These are phyloP conservation scores for Ophiostoma ips DNA, from an alignment of 2,329 filamentous ascomycete genomes.

Conservation along the genomic window DNA sequence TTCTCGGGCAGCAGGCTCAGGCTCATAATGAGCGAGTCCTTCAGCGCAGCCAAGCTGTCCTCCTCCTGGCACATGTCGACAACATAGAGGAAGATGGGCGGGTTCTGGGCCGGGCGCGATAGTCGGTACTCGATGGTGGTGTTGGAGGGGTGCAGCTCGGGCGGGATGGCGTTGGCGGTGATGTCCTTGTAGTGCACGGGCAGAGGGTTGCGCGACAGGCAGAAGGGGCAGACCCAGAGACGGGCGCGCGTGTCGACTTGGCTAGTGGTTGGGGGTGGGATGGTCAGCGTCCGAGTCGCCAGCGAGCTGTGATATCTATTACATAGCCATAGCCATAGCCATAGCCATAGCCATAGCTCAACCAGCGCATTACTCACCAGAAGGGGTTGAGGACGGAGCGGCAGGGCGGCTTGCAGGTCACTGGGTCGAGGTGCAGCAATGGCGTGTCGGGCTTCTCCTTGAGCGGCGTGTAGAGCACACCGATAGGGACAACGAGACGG, in stretches of 20 bases:
- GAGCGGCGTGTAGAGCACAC: constrained; percentile 84
- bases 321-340: too few relatives aligned
- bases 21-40: constrained; percentile 78
- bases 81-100: constrained; percentile 76
- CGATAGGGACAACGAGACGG: constrained; percentile 86
- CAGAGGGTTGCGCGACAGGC: constrained; percentile 67
- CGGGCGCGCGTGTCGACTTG: constrained; percentile 73
- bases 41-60: constrained; percentile 67
- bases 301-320: too few relatives aligned
- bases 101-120: constrained; percentile 67
- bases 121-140: constrained; percentile 85
- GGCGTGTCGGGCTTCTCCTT: constrained; percentile 90
- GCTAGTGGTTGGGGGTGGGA: too few relatives aligned
- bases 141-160: constrained; percentile 67
- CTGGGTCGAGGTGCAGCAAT: constrained; percentile 85
- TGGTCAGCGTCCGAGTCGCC: too few relatives aligned
- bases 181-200: constrained; percentile 86
- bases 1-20: constrained; percentile 69
- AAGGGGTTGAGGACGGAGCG: constrained; percentile 93
- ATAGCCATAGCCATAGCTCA: too few relatives aligned
- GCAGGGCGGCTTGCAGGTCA: constrained; percentile 92
- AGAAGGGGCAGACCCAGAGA: constrained; percentile 84
- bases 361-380: constrained; percentile 52
- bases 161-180: constrained; percentile 66
- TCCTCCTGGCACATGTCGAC: constrained; percentile 84